A percentile compares a stretch with the other conserved stretches of the same genome.
phyloP scores from a whole-genome alignment of 2,329 filamentous ascomycete species.

The Pleoardoris graminearum region DNA sequence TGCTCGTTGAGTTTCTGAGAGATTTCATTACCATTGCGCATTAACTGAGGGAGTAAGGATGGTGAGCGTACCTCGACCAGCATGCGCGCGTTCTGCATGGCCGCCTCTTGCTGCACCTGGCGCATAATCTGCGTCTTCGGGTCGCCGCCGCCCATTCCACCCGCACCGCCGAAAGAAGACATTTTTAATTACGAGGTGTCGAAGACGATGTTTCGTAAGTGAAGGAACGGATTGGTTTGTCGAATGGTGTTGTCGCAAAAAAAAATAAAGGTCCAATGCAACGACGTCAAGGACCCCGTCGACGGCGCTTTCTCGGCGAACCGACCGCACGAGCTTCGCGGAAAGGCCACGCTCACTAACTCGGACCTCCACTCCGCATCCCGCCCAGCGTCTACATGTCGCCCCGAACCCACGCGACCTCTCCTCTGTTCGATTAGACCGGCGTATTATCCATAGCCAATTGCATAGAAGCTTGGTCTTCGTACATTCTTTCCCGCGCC shows the following conservation, averaged over 20 bases:
- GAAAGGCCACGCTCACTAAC: conserved; percentile 39
- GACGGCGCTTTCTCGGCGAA: conserved; percentile 20
- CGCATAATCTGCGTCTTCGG: conserved; percentile 55
- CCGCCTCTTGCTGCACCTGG: conserved; percentile 57
- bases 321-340: conserved; percentile 24
- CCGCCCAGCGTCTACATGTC: conserved; percentile 29
- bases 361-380: conserved; percentile 16
- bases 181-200: conserved; percentile 19
- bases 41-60: not conserved
- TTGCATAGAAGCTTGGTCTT: conserved; percentile 29
- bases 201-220: not conserved
- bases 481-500: conserved; percentile 31
- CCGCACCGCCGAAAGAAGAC: conserved; percentile 41
- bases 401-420: conserved; percentile 20
- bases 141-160: conserved; percentile 34
- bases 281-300: conserved; percentile 36
- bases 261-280: conserved; percentile 27
- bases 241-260: not conserved
- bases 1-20: conserved; percentile 61
- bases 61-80: conserved; percentile 56
- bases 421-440: conserved; percentile 31
- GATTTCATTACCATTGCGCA: not conserved
- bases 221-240: not conserved
- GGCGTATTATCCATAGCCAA: conserved; percentile 19
- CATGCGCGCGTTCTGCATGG: conserved; percentile 55